phyloP scores from a whole-genome alignment of 1,284 basidiomycete genomes.

The Sphagnurus paluster region DNA sequence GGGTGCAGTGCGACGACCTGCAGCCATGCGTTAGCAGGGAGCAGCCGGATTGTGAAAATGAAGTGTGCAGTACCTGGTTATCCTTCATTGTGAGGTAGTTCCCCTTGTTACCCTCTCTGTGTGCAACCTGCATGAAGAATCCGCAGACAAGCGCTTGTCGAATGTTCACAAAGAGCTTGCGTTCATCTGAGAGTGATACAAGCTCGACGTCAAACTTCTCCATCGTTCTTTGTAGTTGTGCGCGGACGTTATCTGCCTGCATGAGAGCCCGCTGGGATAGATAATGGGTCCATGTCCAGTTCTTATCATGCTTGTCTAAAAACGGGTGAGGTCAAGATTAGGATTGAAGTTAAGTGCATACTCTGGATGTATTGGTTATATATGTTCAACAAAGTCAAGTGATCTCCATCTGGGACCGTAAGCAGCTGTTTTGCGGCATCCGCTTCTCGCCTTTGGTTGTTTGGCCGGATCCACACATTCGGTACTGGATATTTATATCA shows the following conservation, averaged over 20 bases:
- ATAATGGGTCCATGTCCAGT: constrained; percentile 95
- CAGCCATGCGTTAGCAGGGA: not conserved
- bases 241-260: constrained; percentile 96
- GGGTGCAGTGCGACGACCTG: constrained; percentile 93
- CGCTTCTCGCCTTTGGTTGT: constrained; percentile 85
- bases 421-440: constrained; percentile 91
- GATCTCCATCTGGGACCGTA: constrained; percentile 93
- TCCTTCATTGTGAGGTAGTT: constrained; percentile 91
- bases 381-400: constrained; percentile 93
- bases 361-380: constrained; percentile 92
- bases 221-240: constrained; percentile 91
- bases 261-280: constrained; percentile 82
- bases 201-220: constrained; percentile 88
- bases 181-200: constrained; percentile 77
- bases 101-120: constrained; percentile 92
- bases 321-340: too few species aligned
- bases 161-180: constrained; percentile 80
- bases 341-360: constrained; percentile 32
- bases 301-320: constrained; percentile 71
- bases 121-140: constrained; percentile 99
- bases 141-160: constrained; percentile 88
- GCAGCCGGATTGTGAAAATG: not conserved
- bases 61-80: constrained; percentile 63
- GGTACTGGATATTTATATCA: constrained; percentile 60
- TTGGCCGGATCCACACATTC: constrained; percentile 91